A percentile compares a stretch with the other conserved stretches of the same genome.
Conservation (phyloP, 257 asterid genomes). For the Phtheirospermum japonicum region DNA sequence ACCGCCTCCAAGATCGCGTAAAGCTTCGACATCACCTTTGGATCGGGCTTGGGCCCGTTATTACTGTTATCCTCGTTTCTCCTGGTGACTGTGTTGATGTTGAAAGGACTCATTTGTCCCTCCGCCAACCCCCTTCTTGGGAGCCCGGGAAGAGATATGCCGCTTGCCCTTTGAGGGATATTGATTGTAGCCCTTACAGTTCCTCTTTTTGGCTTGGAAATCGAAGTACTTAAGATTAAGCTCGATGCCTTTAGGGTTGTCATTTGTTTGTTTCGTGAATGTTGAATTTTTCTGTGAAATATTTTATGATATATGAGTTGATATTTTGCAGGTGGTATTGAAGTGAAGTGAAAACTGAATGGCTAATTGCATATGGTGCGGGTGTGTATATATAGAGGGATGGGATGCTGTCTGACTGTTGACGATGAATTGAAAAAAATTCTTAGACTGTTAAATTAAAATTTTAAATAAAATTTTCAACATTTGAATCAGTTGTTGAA, state of each 20-base stretch:
- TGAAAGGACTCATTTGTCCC: constrained; percentile 24
- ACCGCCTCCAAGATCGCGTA: constrained; percentile 54
- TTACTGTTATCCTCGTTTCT: neutral
- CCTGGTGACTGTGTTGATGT: neutral
- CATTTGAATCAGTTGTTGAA: too few relatives aligned
- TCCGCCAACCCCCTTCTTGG: neutral
- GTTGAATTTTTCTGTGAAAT: too few relatives aligned
- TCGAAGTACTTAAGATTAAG: neutral
- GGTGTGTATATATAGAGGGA: too few relatives aligned
- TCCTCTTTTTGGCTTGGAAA: neutral
- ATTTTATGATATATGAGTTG: too few relatives aligned
- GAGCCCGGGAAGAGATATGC: neutral
- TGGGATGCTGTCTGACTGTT: too few relatives aligned
- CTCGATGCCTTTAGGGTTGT: constrained; percentile 25
- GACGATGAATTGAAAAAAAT: too few relatives aligned
- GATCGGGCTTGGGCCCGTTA: constrained; percentile 20
- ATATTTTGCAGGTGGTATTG: too few relatives aligned
- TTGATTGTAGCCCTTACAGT: constrained; percentile 24
- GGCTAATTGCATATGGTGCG: too few relatives aligned
- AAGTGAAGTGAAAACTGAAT: too few relatives aligned
- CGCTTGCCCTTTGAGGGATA: constrained; percentile 18
- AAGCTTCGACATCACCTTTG: constrained; percentile 43
- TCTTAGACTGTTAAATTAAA: too few relatives aligned
- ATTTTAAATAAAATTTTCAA: too few relatives aligned
- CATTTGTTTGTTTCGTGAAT: too few relatives aligned